A percentile compares a stretch with the other conserved stretches of the same genome.
phyloP scores from a whole-genome alignment of 139 green algal genomes.

The Chlamydomonas sphaeroides region DNA sequence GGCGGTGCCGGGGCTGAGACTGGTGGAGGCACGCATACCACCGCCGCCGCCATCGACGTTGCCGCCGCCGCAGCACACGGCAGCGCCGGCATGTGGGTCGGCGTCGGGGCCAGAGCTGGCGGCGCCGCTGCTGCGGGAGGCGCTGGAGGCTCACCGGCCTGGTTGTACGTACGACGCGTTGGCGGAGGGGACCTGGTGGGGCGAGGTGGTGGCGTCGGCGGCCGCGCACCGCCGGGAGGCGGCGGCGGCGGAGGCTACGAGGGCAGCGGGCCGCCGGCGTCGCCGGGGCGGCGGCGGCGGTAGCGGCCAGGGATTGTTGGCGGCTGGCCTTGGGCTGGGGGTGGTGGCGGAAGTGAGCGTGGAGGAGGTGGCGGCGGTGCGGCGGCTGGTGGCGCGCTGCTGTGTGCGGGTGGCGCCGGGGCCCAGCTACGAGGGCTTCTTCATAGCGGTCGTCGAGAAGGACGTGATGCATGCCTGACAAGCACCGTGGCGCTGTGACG shows the following conservation, averaged over 20 bases:
- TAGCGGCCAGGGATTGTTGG: background rate
- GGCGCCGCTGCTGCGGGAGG: background rate
- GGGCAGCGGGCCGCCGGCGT: background rate
- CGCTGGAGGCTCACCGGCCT: conserved; percentile 10
- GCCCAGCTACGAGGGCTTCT: conserved; percentile 25
- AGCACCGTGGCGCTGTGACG: too few species aligned
- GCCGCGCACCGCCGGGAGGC: background rate
- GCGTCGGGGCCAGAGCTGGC: background rate
- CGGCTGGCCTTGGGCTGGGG: background rate
- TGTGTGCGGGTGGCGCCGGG: conserved; percentile 30
- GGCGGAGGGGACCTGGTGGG: conserved; percentile 1
- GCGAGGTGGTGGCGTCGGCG: background rate
- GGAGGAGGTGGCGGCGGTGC: background rate
- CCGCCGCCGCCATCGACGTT: background rate
- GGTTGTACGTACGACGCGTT: conserved; percentile 4
- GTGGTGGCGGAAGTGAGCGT: background rate
- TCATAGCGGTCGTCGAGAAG: conserved; percentile 3
- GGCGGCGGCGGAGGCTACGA: background rate
- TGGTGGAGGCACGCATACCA: conserved; percentile 1
- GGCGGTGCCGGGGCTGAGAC: background rate
- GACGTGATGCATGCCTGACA: too few species aligned
- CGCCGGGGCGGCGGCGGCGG: too few species aligned
- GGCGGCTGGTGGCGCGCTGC: background rate
- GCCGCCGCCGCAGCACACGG: too few species aligned
- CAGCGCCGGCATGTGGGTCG: too few species aligned